Evolutionary conservation across 139 green algal species (phyloP).

Genomic region (Edaphochlamys debaryana): DNA sequence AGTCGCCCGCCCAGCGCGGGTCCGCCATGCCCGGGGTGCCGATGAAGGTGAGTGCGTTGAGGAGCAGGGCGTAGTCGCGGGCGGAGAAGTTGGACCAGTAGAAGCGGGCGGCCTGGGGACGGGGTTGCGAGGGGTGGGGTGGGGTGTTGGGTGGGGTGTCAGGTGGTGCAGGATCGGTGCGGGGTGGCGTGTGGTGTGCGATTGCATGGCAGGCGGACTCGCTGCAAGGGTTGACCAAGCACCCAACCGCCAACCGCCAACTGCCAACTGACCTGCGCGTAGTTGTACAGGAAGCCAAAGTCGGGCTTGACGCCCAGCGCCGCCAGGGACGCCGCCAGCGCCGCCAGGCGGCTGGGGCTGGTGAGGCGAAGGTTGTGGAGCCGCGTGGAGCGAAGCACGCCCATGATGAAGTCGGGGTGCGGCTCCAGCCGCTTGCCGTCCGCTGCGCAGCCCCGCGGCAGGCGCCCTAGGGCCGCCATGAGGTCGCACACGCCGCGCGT

Average conservation of each 20-base stretch:
- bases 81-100: conserved; percentile 25
- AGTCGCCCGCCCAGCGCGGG: conserved; percentile 37
- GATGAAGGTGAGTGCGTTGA: conserved; percentile 14
- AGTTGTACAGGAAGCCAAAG: conserved; percentile 48
- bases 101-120: conserved; percentile 20
- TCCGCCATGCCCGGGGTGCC: conserved; percentile 21
- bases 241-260: too few relatives aligned
- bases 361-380: conserved; percentile 18
- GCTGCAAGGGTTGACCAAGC: too few relatives aligned
- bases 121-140: background rate
- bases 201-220: too few relatives aligned
- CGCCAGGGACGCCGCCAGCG: conserved; percentile 13
- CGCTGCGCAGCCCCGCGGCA: conserved; percentile 6
- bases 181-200: too few relatives aligned
- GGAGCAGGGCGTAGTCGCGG: conserved; percentile 35
- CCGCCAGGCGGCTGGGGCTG: conserved; percentile 19
- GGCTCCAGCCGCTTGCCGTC: background rate
- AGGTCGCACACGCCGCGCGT: conserved; percentile 37
- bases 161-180: too few relatives aligned
- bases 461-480: conserved; percentile 14
- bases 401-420: conserved; percentile 28
- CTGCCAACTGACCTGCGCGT: conserved; percentile 15
- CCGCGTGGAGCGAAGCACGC: conserved; percentile 36
- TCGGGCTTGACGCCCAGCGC: conserved; percentile 6
- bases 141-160: background rate